phyloP scores from a whole-genome alignment of 495 filamentous ascomycete genomes.

The Xylaria curta region DNA sequence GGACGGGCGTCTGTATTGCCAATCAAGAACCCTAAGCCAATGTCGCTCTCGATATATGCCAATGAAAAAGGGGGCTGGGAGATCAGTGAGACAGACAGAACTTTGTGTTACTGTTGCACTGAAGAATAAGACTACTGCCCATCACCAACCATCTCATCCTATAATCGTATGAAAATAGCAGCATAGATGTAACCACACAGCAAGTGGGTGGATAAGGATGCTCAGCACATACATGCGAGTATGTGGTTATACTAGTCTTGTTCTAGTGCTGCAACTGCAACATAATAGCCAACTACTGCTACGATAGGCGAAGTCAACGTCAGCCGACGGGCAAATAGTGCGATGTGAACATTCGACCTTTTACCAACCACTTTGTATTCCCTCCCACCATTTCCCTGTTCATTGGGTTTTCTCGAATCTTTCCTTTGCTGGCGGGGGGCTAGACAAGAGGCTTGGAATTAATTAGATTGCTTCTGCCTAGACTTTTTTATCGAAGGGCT shows the following conservation, averaged over 20 bases:
- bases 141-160: constrained; percentile 1
- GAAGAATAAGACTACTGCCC: neutral
- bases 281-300: constrained; percentile 8
- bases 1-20: constrained; percentile 20
- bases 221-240: neutral
- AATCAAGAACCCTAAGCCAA: constrained; percentile 12
- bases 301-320: constrained; percentile 14
- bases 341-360: constrained; percentile 2
- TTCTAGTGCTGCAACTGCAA: neutral
- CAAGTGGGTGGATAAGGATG: neutral
- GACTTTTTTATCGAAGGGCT: neutral
- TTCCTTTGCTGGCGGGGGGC: neutral
- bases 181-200: constrained; percentile 10
- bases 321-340: constrained; percentile 16
- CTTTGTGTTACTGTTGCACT: constrained; percentile 12
- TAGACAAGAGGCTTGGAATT: constrained; percentile 5
- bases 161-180: constrained; percentile 24
- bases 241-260: neutral
- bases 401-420: neutral
- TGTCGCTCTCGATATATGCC: neutral
- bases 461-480: constrained; percentile 11
- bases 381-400: neutral
- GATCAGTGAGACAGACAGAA: neutral
- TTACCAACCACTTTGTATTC: neutral
- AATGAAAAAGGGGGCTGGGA: neutral